A percentile compares a stretch with the other conserved stretches of the same genome.
These are phyloP conservation scores for Phytophthora rubi DNA, from an alignment of 352 stramenopile species.

Conservation along the genomic window DNA sequence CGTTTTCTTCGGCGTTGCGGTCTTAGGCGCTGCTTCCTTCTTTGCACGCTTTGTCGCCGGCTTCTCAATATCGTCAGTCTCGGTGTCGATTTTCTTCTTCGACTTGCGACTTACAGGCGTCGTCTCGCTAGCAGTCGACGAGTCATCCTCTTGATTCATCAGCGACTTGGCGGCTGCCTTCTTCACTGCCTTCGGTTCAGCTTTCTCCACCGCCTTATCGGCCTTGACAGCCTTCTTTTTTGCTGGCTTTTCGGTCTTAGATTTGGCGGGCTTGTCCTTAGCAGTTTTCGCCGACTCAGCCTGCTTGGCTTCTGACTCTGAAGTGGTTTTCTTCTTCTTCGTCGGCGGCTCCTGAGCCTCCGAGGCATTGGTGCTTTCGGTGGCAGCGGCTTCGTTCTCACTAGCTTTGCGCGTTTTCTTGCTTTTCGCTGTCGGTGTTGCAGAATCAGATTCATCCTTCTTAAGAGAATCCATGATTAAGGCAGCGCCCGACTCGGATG, in stretches of 20 bases:
- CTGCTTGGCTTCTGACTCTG: slow-evolving; percentile 16
- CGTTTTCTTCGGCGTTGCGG: slow-evolving; percentile 27
- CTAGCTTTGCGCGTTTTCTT: slow-evolving; percentile 31
- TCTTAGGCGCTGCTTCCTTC: slow-evolving; percentile 28
- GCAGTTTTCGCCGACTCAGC: slow-evolving; percentile 2
- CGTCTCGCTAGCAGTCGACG: slow-evolving; percentile 32
- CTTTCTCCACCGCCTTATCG: not conserved
- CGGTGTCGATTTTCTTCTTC: slow-evolving; percentile 50
- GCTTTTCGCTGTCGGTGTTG: slow-evolving; percentile 19
- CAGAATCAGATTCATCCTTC: slow-evolving; percentile 3
- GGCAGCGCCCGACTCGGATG: slow-evolving; percentile 31
- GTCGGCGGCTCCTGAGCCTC: slow-evolving; percentile 22
- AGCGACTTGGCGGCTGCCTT: slow-evolving; percentile 19
- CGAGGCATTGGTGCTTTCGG: slow-evolving; percentile 6
- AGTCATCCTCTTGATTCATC: slow-evolving; percentile 18
- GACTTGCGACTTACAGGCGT: slow-evolving; percentile 27
- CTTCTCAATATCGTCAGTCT: slow-evolving; percentile 31
- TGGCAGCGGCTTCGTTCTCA: slow-evolving; percentile 18
- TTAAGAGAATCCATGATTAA: slow-evolving; percentile 29
- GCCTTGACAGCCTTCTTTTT: slow-evolving; percentile 22
- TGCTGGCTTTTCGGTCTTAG: slow-evolving; percentile 12
- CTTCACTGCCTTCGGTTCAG: slow-evolving; percentile 22
- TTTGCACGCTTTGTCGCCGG: slow-evolving; percentile 51
- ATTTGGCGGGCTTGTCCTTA: not conserved
- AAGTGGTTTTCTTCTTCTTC: slow-evolving; percentile 40